Base-by-base conservation (phyloP, 441 rosid genomes). In the Erysimum cheiri region DNA sequence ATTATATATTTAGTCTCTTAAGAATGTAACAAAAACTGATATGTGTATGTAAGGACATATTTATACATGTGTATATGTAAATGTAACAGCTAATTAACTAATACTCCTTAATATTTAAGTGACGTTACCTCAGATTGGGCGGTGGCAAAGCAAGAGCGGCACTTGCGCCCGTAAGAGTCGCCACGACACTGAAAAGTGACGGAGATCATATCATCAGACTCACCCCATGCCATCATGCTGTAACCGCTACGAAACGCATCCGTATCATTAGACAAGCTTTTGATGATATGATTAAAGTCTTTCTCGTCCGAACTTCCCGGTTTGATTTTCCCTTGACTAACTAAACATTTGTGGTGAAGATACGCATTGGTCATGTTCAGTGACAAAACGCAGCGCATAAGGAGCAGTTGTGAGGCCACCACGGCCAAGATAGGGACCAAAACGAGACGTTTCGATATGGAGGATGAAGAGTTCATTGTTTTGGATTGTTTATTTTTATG, bases 281-380 rank as follows among this genome's bases (percentile, higher is more conserved):
- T 41, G 46, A 41, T 41, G 46, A 41, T 41, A 0, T 5, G 0
- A 41, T 41, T 41, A 6, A 13, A 41, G 46, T 41, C 8, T 41
- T 13, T 41, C 17, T 41, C 46, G 15, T 5, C 17, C 46, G 2
- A 13, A n/a, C 46, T 41, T 41, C 71, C 26, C 19, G 84, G 26
- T 8, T 86, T 75, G 78, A 76, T 86, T 62, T 80, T 83, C 8
- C 76, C 80, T 14, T 82, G 37, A 60, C 1, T 50, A 73, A 67
- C 75, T 3, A 75, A 84, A 43, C 92, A 90, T 8, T 83, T 47
- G 55, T 85, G 87, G 66, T 66, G 71, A 19, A 84, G 76, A 36
- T 48, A 60, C 3, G 46, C 15, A 5, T 41, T 41, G 17, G 46
- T 41, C 46, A 41, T 0, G 8, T 41, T 41, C 17, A 41, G 2